These are phyloP conservation scores for Avena sativa DNA, from an alignment of 176 grass and related monocot species.

Conservation along the genomic window DNA sequence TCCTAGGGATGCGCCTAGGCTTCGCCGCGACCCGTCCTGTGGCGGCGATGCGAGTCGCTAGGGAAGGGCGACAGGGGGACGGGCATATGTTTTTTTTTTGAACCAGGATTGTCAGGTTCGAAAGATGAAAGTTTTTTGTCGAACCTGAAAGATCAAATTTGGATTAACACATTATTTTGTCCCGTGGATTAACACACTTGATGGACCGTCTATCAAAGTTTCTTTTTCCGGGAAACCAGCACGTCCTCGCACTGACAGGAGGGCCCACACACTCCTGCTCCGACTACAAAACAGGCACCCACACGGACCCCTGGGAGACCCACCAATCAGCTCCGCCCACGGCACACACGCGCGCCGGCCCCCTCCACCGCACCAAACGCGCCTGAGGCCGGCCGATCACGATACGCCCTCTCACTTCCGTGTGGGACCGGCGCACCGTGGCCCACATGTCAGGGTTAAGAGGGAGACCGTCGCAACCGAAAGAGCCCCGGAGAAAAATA, in stretches of 20 bases:
- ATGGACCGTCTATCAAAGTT: too few species aligned
- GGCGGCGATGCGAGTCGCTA: too few species aligned
- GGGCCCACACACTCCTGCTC: neutral
- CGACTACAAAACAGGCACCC: constrained; percentile 21
- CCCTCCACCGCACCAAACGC: constrained; percentile 42
- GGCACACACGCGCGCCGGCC: neutral
- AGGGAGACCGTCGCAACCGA: neutral
- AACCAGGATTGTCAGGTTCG: too few species aligned
- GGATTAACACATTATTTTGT: too few species aligned
- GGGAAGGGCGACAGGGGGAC: too few species aligned
- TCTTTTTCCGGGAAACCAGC: too few species aligned
- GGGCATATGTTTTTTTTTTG: too few species aligned
- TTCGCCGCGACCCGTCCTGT: too few species aligned
- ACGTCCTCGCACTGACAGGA: neutral
- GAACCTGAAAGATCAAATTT: too few species aligned
- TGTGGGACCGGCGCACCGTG: neutral
- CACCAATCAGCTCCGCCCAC: constrained; percentile 52
- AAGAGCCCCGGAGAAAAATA: constrained; percentile 53
- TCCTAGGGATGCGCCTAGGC: too few species aligned
- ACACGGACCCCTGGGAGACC: neutral
- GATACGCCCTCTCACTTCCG: neutral
- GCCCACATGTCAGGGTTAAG: constrained; percentile 25
- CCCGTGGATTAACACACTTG: too few species aligned
- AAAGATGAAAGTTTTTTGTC: too few species aligned
- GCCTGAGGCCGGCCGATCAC: constrained; percentile 46